Evolutionary conservation across 2,329 filamentous ascomycete species (phyloP).

Genomic region (Paracorniculantispora psalliotae): DNA sequence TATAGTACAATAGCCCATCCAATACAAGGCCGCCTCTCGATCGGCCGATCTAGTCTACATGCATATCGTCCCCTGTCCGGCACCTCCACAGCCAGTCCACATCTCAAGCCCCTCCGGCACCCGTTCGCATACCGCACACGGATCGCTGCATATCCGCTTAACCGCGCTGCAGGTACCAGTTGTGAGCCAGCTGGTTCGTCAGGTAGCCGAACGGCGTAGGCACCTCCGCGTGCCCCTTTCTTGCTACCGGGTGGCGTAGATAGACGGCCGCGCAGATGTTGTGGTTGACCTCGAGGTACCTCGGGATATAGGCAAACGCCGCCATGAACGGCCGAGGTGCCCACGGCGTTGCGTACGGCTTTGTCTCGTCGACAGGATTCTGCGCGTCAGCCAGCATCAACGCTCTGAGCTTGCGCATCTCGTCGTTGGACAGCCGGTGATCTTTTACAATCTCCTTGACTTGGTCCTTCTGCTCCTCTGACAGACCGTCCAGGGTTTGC

Average conservation of each 20-base stretch:
- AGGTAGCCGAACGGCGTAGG: slow-evolving; percentile 73
- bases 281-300: slow-evolving; percentile 96
- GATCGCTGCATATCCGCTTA: slow-evolving; percentile 35
- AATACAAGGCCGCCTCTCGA: slow-evolving; percentile 1
- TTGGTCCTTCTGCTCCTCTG: slow-evolving; percentile 28
- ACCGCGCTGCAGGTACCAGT: slow-evolving; percentile 86
- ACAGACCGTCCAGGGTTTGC: slow-evolving; percentile 31
- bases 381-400: slow-evolving; percentile 61
- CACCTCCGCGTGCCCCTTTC: slow-evolving; percentile 73
- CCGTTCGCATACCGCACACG: background rate
- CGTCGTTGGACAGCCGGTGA: slow-evolving; percentile 37
- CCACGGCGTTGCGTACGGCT: slow-evolving; percentile 93
- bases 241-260: slow-evolving; percentile 84
- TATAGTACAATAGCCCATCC: slow-evolving; percentile 10
- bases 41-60: slow-evolving; percentile 8
- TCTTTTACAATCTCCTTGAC: slow-evolving; percentile 30
- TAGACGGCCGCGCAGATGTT: slow-evolving; percentile 96
- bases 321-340: slow-evolving; percentile 78
- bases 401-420: slow-evolving; percentile 47
- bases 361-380: slow-evolving; percentile 70
- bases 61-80: background rate
- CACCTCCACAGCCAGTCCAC: background rate
- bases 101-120: background rate
- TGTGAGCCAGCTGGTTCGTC: slow-evolving; percentile 77
- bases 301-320: slow-evolving; percentile 89